phyloP scores from a whole-genome alignment of 495 filamentous ascomycete species.

The Aspergillus mulundensis region DNA sequence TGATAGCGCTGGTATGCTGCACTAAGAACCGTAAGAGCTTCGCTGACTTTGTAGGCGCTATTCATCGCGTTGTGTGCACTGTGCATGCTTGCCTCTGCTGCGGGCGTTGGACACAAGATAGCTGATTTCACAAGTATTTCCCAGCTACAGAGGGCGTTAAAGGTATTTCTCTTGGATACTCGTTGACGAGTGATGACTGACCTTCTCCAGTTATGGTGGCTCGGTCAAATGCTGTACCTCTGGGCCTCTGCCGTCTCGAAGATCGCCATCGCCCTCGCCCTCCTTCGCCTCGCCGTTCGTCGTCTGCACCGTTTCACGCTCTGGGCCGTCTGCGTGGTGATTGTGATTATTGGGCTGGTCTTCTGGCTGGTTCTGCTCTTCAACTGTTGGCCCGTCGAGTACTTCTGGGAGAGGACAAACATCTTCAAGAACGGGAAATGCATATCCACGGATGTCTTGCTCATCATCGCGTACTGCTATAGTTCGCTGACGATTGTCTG shows the following conservation, averaged over 20 bases:
- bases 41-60: neutral
- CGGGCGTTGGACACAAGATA: constrained; percentile 15
- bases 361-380: constrained; percentile 27
- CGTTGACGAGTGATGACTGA: too few species aligned
- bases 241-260: constrained; percentile 28
- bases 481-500: constrained; percentile 24
- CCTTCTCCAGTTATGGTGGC: constrained; percentile 11
- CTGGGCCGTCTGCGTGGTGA: constrained; percentile 18
- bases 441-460: constrained; percentile 5
- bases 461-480: constrained; percentile 28
- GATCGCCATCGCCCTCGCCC: constrained; percentile 33
- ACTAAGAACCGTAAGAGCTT: neutral
- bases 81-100: constrained; percentile 16
- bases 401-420: constrained; percentile 26
- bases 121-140: constrained; percentile 14
- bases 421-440: constrained; percentile 15
- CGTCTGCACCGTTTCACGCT: constrained; percentile 23
- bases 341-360: constrained; percentile 14
- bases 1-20: constrained; percentile 20
- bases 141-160: constrained; percentile 11
- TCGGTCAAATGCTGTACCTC: constrained; percentile 31
- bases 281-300: constrained; percentile 31
- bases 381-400: constrained; percentile 27
- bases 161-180: constrained; percentile 7
- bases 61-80: constrained; percentile 12